phyloP scores from a whole-genome alignment of 2,329 filamentous ascomycete species.

The Aspergillus sp. region DNA sequence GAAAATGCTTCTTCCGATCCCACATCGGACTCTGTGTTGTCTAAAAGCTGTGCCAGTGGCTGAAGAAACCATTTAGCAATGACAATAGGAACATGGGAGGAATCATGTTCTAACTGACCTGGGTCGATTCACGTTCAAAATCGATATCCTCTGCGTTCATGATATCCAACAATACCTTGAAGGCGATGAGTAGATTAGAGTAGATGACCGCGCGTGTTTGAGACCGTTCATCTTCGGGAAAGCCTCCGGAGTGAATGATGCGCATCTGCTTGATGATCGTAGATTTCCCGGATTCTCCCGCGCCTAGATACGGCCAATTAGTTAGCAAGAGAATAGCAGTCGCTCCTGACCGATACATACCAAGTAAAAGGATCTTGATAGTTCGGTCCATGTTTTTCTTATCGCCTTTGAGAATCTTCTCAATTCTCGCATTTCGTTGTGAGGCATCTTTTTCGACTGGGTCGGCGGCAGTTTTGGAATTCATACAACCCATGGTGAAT shows the following conservation, averaged over 20 bases:
- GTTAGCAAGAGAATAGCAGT: too few species aligned
- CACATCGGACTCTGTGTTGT: constrained; percentile 68
- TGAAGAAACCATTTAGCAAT: constrained; percentile 29
- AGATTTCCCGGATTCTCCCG: constrained; percentile 91
- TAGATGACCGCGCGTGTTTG: constrained; percentile 96
- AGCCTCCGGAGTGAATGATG: constrained; percentile 89
- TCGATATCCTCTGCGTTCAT: constrained; percentile 78
- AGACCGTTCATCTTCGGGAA: constrained; percentile 78
- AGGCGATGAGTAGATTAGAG: constrained; percentile 86
- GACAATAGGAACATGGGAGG: background rate
- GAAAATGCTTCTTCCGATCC: constrained; percentile 74
- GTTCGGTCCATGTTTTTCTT: constrained; percentile 79
- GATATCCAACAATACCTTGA: constrained; percentile 80
- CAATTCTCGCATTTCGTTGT: constrained; percentile 58
- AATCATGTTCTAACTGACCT: constrained; percentile 47
- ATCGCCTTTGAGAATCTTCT: constrained; percentile 75
- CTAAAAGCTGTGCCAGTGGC: constrained; percentile 70
- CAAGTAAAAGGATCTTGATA: constrained; percentile 87
- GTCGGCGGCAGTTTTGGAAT: constrained; percentile 31
- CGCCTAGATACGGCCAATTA: constrained; percentile 50
- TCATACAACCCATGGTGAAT: constrained; percentile 38
- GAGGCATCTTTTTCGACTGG: constrained; percentile 34
- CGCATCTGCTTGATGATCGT: constrained; percentile 99
- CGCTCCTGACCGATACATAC: constrained; percentile 46
- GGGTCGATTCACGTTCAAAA: constrained; percentile 70